phyloP scores from a whole-genome alignment of 768 basidiomycete genomes.

The Hydnomerulius pinastri region DNA sequence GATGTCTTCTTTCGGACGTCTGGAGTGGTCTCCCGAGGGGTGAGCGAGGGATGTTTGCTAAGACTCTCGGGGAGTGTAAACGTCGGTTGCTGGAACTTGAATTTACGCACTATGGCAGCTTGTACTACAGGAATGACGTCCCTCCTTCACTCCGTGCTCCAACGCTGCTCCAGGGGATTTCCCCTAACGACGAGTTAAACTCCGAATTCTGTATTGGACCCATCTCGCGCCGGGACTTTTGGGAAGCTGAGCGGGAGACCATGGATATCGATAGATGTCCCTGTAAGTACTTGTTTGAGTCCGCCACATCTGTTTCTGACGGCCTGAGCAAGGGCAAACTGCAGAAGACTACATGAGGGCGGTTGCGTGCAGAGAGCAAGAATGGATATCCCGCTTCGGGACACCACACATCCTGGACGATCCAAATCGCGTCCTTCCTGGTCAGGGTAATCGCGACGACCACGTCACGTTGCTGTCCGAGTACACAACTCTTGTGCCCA shows the following conservation, averaged over 20 bases:
- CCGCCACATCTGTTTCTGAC: too few species aligned
- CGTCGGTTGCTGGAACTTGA: constrained; percentile 9
- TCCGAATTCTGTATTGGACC: constrained; percentile 33
- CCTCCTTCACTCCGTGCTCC: too few species aligned
- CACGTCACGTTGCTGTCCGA: constrained; percentile 7
- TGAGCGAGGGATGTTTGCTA: too few species aligned
- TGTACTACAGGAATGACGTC: too few species aligned
- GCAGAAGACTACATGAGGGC: too few species aligned
- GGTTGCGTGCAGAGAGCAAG: too few species aligned
- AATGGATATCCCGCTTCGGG: constrained; percentile 2
- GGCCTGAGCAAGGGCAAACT: too few species aligned
- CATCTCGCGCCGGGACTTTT: constrained; percentile 25
- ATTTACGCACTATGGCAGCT: constrained; percentile 32
- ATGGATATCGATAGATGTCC: constrained; percentile 32
- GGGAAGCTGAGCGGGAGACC: constrained; percentile 23
- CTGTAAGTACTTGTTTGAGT: constrained; percentile 26
- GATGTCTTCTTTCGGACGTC: constrained; percentile 19
- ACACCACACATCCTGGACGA: constrained; percentile 6
- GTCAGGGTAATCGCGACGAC: constrained; percentile 5
- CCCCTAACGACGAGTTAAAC: too few species aligned
- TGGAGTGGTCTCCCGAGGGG: constrained; percentile 16
- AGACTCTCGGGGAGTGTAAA: constrained; percentile 19
- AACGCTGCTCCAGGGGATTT: too few species aligned
- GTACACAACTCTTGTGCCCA: too few species aligned
- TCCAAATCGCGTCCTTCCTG: constrained; percentile 10